Evolutionary conservation across 768 basidiomycete species (phyloP).

Genomic region (Clathrus columnatus): DNA sequence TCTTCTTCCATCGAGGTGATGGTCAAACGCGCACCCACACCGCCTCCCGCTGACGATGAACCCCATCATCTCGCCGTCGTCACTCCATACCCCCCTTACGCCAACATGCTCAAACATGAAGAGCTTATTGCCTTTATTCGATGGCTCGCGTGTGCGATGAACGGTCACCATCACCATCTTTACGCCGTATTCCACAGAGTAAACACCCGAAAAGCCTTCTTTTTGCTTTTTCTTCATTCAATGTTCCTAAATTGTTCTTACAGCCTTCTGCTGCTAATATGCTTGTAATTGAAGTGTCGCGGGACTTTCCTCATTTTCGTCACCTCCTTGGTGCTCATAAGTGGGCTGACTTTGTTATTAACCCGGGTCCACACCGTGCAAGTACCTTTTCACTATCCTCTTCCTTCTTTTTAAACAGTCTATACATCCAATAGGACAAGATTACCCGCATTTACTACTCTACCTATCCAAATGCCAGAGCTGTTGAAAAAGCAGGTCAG

Average conservation of each 20-base stretch:
- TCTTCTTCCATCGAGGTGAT: constrained; percentile 16
- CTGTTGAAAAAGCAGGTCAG: constrained; percentile 43
- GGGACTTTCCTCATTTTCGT: constrained; percentile 26
- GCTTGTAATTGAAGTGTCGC: constrained; percentile 41
- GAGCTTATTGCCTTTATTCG: constrained; percentile 31
- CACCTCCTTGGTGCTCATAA: constrained; percentile 42
- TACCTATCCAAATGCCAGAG: constrained; percentile 32
- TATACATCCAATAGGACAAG: constrained; percentile 22
- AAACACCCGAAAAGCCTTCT: neutral
- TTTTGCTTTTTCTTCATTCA: constrained; percentile 25
- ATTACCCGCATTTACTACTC: constrained; percentile 36
- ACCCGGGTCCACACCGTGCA: constrained; percentile 24
- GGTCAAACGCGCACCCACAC: constrained; percentile 36
- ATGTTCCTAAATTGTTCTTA: neutral
- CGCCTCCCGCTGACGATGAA: constrained; percentile 36
- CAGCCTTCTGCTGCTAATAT: constrained; percentile 21
- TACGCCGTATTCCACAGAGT: constrained; percentile 38
- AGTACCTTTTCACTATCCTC: neutral
- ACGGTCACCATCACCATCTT: constrained; percentile 22
- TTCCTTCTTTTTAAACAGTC: neutral
- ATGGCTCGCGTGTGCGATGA: constrained; percentile 42
- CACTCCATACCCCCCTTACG: constrained; percentile 40
- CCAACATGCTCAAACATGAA: constrained; percentile 33
- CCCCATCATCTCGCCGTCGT: constrained; percentile 39
- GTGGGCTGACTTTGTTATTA: constrained; percentile 38